phyloP scores from a whole-genome alignment of 1,284 basidiomycete species.

The Malassezia obtusa region DNA sequence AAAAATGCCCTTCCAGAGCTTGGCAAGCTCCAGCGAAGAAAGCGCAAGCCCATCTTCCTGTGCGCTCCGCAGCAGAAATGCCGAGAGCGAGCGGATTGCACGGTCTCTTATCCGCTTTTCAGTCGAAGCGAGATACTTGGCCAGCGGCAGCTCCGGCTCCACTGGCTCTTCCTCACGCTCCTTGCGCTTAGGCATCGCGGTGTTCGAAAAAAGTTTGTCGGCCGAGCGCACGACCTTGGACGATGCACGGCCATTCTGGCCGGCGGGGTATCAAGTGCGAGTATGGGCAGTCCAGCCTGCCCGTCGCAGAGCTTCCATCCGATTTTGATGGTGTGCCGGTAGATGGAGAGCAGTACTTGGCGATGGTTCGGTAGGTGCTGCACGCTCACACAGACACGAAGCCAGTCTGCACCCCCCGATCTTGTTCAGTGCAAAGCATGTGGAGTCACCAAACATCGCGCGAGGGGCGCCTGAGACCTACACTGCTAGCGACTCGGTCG shows the following conservation, averaged over 20 bases:
- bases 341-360: constrained; percentile 38
- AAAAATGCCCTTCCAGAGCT: constrained; percentile 94
- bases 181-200: constrained; percentile 13
- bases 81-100: constrained; percentile 66
- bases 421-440: neutral
- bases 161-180: constrained; percentile 2
- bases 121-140: constrained; percentile 34
- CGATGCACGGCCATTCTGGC: neutral
- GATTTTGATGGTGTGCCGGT: constrained; percentile 33
- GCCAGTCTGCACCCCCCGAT: constrained; percentile 9
- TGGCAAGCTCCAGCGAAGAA: constrained; percentile 67
- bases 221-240: constrained; percentile 9
- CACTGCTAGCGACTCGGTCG: neutral
- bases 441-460: neutral
- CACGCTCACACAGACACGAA: neutral
- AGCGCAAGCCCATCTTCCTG: constrained; percentile 48
- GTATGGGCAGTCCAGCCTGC: constrained; percentile 19
- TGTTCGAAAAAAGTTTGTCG: constrained; percentile 7
- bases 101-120: constrained; percentile 65
- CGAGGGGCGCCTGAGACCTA: neutral
- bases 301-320: constrained; percentile 27
- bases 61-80: constrained; percentile 52
- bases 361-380: constrained; percentile 29
- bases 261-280: neutral
- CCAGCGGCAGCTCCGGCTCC: constrained; percentile 26